phyloP scores from a whole-genome alignment of 2,329 filamentous ascomycete genomes.

The Colletotrichum orbiculare region DNA sequence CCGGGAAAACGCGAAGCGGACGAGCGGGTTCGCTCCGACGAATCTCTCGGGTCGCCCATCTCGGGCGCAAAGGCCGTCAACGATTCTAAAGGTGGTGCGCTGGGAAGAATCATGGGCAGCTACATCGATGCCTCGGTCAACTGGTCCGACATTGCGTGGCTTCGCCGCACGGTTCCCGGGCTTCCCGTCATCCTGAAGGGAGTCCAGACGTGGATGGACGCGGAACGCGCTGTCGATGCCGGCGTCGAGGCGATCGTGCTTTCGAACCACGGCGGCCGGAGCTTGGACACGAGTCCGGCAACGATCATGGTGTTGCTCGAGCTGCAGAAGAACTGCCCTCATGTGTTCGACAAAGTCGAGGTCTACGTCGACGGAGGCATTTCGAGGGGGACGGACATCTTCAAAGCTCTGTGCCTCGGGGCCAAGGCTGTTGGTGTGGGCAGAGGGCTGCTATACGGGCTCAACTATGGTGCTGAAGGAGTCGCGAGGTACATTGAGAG shows the following conservation, averaged over 20 bases:
- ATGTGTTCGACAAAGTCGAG: constrained; percentile 69
- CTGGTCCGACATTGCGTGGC: constrained; percentile 75
- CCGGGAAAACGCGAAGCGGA: constrained; percentile 65
- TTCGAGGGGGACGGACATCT: constrained; percentile 72
- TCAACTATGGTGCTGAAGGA: constrained; percentile 71
- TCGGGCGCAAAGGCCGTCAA: constrained; percentile 60
- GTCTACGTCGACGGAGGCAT: constrained; percentile 75
- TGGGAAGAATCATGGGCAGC: constrained; percentile 65
- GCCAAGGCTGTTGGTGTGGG: constrained; percentile 73
- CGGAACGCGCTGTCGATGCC: constrained; percentile 66
- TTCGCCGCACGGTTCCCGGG: constrained; percentile 65
- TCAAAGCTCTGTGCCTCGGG: constrained; percentile 74
- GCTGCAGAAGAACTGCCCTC: constrained; percentile 69
- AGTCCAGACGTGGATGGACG: constrained; percentile 75
- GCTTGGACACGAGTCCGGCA: constrained; percentile 61
- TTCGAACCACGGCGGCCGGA: constrained; percentile 76
- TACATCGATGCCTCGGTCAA: constrained; percentile 67
- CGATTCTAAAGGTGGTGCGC: constrained; percentile 64
- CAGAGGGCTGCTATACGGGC: constrained; percentile 67
- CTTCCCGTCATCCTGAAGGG: constrained; percentile 75
- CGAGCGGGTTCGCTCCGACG: constrained; percentile 59
- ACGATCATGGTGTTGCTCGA: constrained; percentile 71
- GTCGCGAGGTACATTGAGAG: constrained; percentile 63
- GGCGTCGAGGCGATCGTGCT: constrained; percentile 76
- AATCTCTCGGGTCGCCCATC: constrained; percentile 59